A percentile compares a stretch with the other conserved stretches of the same genome.
Evolutionary conservation across 257 asterid genomes (phyloP).

Genomic region (Jaltomata sinuosa): DNA sequence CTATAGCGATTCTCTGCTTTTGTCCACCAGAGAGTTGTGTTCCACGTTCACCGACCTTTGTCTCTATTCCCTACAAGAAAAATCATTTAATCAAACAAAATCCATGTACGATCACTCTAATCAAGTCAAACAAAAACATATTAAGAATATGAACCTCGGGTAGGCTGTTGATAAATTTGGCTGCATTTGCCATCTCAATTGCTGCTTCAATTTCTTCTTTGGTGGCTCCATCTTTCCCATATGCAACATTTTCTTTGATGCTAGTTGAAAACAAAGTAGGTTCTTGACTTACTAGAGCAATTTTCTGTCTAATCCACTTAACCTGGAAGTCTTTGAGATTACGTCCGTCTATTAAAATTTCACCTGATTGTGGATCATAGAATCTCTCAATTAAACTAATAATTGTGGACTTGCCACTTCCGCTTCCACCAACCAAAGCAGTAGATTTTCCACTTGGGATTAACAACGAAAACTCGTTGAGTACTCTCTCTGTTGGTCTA

Average conservation of each 20-base stretch:
- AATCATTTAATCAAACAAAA: neutral
- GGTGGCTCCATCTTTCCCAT: slow-evolving; percentile 61
- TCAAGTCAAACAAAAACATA: neutral
- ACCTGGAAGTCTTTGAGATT: slow-evolving; percentile 56
- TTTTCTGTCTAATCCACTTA: slow-evolving; percentile 63
- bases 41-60: slow-evolving; percentile 74
- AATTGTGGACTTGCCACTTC: slow-evolving; percentile 77
- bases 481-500: slow-evolving; percentile 49
- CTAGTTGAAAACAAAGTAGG: slow-evolving; percentile 65
- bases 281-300: slow-evolving; percentile 78
- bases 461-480: slow-evolving; percentile 46
- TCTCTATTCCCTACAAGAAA: slow-evolving; percentile 45
- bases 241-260: slow-evolving; percentile 62
- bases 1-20: slow-evolving; percentile 71
- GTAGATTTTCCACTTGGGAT: slow-evolving; percentile 50
- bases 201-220: slow-evolving; percentile 52
- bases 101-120: neutral
- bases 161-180: slow-evolving; percentile 54
- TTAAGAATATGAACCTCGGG: slow-evolving; percentile 34
- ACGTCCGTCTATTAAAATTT: slow-evolving; percentile 46
- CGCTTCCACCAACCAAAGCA: slow-evolving; percentile 79
- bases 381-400: slow-evolving; percentile 65
- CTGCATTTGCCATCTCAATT: slow-evolving; percentile 61
- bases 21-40: slow-evolving; percentile 78
- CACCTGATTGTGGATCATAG: slow-evolving; percentile 65